Conservation (phyloP, 352 stramenopile genomes). For the Blastocystis sp. region DNA sequence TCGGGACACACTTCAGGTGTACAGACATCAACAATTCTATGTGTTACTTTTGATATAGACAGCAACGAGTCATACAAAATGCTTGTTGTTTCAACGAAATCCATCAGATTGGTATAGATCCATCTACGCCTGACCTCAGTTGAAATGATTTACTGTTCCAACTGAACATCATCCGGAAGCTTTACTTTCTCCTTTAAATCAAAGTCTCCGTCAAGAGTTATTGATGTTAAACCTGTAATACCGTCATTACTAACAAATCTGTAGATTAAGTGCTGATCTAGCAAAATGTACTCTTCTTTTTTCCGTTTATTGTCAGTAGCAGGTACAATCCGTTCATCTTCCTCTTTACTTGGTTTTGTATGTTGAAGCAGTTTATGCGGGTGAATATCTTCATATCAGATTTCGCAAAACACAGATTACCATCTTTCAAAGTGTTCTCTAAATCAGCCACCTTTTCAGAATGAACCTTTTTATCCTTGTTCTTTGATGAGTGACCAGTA, state of each 20-base stretch:
- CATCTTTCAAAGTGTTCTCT: constrained; percentile 7
- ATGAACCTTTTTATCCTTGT: not conserved
- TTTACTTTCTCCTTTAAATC: not conserved
- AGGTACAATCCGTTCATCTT: not conserved
- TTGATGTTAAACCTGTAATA: not conserved
- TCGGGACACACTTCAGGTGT: not conserved
- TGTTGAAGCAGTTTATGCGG: not conserved
- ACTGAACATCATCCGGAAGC: not conserved
- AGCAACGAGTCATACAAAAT: constrained; percentile 34
- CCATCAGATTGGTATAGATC: constrained; percentile 40
- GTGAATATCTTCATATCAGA: not conserved
- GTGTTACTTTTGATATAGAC: not conserved
- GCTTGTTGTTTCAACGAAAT: constrained; percentile 5
- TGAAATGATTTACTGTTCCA: not conserved
- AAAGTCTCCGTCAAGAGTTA: not conserved
- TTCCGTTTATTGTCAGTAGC: not conserved
- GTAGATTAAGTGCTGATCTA: not conserved
- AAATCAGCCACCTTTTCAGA: constrained; percentile 15
- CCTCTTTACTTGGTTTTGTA: not conserved
- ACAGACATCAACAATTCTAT: constrained; percentile 14
- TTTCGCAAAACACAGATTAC: not conserved
- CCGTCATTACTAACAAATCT: not conserved
- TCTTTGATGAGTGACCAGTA: not conserved
- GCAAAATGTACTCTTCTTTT: not conserved
- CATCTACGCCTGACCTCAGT: not conserved